Percentiles rank a stretch among this genome's conserved stretches.
phyloP scores from a whole-genome alignment of 1,284 basidiomycete species.

The Ganoderma lucidum region DNA sequence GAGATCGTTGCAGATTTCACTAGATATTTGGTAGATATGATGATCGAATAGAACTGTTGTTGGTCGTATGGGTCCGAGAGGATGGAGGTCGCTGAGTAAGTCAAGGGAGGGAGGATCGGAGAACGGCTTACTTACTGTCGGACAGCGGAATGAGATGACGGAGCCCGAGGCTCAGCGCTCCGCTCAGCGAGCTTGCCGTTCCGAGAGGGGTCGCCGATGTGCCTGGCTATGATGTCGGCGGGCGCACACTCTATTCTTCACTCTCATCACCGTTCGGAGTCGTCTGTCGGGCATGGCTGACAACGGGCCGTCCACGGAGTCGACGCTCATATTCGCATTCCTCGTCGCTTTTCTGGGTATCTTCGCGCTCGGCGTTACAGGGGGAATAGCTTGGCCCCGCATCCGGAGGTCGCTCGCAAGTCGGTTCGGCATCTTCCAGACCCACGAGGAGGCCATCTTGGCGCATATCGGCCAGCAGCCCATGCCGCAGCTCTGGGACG shows the following conservation, averaged over 20 bases:
- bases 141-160: background rate
- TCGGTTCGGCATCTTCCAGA: slow-evolving; percentile 9
- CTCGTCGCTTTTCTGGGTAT: slow-evolving; percentile 26
- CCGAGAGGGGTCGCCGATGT: slow-evolving; percentile 1
- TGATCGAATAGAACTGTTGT: background rate
- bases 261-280: background rate
- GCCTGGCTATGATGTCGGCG: background rate
- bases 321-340: slow-evolving; percentile 28
- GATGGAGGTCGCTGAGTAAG: background rate
- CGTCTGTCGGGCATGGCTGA: background rate
- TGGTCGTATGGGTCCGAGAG: background rate
- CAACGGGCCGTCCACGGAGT: slow-evolving; percentile 7
- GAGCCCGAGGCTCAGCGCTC: background rate
- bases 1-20: background rate
- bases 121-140: background rate
- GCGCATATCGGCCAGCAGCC: background rate
- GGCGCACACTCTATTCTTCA: background rate
- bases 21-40: background rate
- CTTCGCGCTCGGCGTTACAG: slow-evolving; percentile 19
- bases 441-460: background rate
- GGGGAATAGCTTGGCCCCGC: slow-evolving; percentile 25
- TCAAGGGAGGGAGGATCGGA: background rate
- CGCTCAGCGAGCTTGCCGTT: background rate
- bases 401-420: slow-evolving; percentile 12
- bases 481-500: slow-evolving; percentile 21